Percentiles rank a stretch among this genome's conserved stretches.
Evolutionary conservation across 768 basidiomycete species (phyloP).

Genomic region (Sistotremastrum suecicum): DNA sequence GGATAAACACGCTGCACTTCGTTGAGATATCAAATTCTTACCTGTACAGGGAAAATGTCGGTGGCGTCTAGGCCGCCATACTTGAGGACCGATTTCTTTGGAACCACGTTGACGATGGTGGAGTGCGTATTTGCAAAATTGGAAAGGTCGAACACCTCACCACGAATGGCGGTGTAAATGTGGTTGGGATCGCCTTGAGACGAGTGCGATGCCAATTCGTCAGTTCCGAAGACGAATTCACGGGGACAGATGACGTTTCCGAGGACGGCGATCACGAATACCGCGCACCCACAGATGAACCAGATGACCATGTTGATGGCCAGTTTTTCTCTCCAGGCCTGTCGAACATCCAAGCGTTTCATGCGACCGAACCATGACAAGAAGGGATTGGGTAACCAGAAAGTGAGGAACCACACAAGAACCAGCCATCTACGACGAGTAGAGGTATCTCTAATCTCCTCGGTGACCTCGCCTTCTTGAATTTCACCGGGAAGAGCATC

Average conservation of each 20-base stretch:
- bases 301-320: conserved; percentile 93
- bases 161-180: conserved; percentile 72
- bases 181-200: conserved; percentile 48
- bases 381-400: conserved; percentile 69
- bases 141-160: conserved; percentile 88
- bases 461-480: conserved; percentile 76
- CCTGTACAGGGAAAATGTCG: conserved; percentile 88
- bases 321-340: conserved; percentile 97
- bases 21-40: conserved; percentile 16
- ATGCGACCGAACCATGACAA: conserved; percentile 70
- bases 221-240: conserved; percentile 74
- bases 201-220: conserved; percentile 68
- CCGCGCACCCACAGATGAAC: conserved; percentile 77
- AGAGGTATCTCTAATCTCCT: conserved; percentile 71
- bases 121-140: conserved; percentile 51
- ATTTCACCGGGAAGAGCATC: conserved; percentile 77
- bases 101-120: conserved; percentile 57
- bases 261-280: conserved; percentile 87
- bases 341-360: conserved; percentile 87
- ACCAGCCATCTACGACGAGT: conserved; percentile 79
- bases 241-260: conserved; percentile 87
- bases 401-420: conserved; percentile 82
- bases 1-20: conserved; percentile 4
- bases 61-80: conserved; percentile 73
- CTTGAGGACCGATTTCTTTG: conserved; percentile 56